These are phyloP conservation scores for Nitzschia sp. DNA, from an alignment of 108 stramenopile genomes.

Conservation along the genomic window DNA sequence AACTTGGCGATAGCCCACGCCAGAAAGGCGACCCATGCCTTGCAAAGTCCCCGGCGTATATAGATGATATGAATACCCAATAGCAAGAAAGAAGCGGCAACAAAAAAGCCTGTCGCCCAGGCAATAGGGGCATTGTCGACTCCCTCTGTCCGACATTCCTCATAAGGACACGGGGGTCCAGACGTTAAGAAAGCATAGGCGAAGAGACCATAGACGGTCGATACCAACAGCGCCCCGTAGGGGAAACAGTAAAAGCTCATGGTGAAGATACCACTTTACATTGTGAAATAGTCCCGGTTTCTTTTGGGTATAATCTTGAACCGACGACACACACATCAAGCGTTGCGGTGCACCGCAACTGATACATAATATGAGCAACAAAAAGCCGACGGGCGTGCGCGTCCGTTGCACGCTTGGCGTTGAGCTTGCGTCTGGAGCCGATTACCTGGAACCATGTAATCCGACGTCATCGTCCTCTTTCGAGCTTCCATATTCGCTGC, in stretches of 20 bases:
- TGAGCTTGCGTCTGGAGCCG: too few relatives aligned
- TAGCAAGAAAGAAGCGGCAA: not conserved
- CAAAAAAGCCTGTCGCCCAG: conserved; percentile 8
- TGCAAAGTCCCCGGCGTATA: not conserved
- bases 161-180: not conserved
- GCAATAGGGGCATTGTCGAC: conserved; percentile 17
- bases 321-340: too few relatives aligned
- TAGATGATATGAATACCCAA: not conserved
- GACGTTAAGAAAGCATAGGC: not conserved
- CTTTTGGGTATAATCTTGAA: too few relatives aligned
- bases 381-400: too few relatives aligned
- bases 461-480: too few relatives aligned
- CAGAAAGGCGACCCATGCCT: not conserved
- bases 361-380: too few relatives aligned
- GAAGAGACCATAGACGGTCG: conserved; percentile 3
- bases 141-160: conserved; percentile 6
- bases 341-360: too few relatives aligned
- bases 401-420: too few relatives aligned
- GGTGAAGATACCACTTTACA: too few relatives aligned
- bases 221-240: not conserved
- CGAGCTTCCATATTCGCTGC: too few relatives aligned
- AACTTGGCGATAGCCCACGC: not conserved
- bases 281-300: too few relatives aligned
- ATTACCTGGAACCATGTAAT: too few relatives aligned
- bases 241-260: not conserved